Evolutionary conservation across 2,329 filamentous ascomycete genomes (phyloP).

Genomic region (Aschersonia sp.): DNA sequence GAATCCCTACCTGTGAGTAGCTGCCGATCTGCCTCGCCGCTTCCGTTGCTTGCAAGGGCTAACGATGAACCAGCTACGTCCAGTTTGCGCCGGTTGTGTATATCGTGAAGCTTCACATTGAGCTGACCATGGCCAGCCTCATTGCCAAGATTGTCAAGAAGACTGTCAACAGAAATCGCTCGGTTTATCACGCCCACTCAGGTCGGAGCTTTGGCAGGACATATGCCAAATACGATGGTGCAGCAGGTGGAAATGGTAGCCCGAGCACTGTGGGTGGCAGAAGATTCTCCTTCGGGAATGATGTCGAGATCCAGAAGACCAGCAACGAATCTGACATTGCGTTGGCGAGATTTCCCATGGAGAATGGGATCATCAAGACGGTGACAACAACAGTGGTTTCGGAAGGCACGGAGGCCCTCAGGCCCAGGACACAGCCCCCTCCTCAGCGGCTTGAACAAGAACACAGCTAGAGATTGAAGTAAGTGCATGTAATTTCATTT

Average conservation of each 20-base stretch:
- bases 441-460: not conserved
- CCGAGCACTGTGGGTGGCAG: not conserved
- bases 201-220: not conserved
- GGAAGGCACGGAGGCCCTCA: not conserved
- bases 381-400: not conserved
- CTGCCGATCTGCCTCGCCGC: slow-evolving; percentile 1
- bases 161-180: not conserved
- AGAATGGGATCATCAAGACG: not conserved
- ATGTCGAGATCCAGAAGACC: slow-evolving; percentile 1
- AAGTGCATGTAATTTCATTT: too few relatives aligned
- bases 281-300: slow-evolving; percentile 1
- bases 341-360: not conserved
- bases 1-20: not conserved
- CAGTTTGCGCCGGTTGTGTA: slow-evolving; percentile 37
- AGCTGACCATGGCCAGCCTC: slow-evolving; percentile 35
- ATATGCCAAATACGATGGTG: not conserved
- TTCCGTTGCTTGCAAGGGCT: not conserved
- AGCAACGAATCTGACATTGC: not conserved
- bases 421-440: not conserved
- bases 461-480: too few relatives aligned
- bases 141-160: slow-evolving; percentile 24
- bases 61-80: slow-evolving; percentile 15
- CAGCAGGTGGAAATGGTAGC: too few relatives aligned
- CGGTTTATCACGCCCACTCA: not conserved
- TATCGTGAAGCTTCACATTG: slow-evolving; percentile 36